Evolutionary conservation across 345 rosid genomes (phyloP), one percentile per base, ranked within the genome.

Genomic region (Aquilaria yunnanensis): DNA sequence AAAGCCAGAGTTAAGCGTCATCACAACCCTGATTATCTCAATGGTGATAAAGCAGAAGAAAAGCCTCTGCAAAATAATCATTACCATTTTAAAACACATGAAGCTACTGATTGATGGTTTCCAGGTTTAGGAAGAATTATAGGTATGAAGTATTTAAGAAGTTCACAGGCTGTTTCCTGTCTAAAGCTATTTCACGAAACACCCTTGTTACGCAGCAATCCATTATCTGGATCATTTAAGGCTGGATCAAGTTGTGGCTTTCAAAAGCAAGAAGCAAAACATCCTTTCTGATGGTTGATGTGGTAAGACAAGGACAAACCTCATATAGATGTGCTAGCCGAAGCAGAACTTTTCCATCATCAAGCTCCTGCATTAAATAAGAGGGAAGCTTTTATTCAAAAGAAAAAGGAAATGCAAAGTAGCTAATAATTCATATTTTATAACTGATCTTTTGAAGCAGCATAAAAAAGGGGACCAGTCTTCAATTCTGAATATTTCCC

Each of bases 301-400:
- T 46, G 10, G 46, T 59, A 31, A 41, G 47, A 51, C 47, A 64
- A 63, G 53, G 47, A 43, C 49, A n/a, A 70, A 90, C 99, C 97
- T 93, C 90, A 1, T 80, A 90, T 59, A 90, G 68, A 82, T 93
- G 99, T 4, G 97, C 99, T 50, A 93, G 67, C 47, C 99, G 92
- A 57, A 93, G 80, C 62, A 93, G 92, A 63, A 83, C 80, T 47
- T 77, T 85, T 59, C 97, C 89, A 62, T 73, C 84, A 50, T 83
- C 85, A 72, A 93, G 83, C 66, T 90, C 97, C 98, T 90, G 86
- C 54, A 51, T 48, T 14, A 43, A 62, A 32, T 32, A 63, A 30
- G 32, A 51, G 14, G 31, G 49, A 12, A 58, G 47, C 57, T 68
- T 53, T 37, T 9, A 62, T 55, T 7, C 23, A 37, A 33, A 50